Percentiles rank a stretch among this genome's conserved stretches.
These are phyloP conservation scores for Fraxinus ornus DNA, from an alignment of 305 asterid genomes.

Conservation along the genomic window DNA sequence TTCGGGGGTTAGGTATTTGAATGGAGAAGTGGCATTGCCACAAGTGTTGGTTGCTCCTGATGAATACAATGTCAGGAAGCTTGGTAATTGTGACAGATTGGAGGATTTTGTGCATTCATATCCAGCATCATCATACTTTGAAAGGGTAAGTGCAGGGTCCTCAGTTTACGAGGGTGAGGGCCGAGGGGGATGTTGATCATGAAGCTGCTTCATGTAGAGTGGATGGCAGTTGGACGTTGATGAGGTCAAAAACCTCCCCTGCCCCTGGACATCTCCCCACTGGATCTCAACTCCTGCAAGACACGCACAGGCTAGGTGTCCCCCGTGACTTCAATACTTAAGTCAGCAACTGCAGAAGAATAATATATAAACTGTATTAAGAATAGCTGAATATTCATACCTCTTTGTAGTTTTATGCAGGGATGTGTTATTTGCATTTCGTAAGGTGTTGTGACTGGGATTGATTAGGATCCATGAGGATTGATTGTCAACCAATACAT, in stretches of 20 bases:
- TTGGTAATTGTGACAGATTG: constrained; percentile 18
- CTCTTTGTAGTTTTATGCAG: background rate
- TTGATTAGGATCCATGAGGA: background rate
- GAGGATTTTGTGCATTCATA: constrained; percentile 42
- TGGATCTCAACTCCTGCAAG: background rate
- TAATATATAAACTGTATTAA: background rate
- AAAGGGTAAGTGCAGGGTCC: constrained; percentile 45
- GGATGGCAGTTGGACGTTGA: background rate
- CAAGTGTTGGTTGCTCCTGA: constrained; percentile 19
- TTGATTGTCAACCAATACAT: background rate
- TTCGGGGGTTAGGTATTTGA: constrained; percentile 30
- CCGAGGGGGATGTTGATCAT: constrained; percentile 34
- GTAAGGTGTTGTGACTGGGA: background rate
- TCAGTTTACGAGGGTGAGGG: constrained; percentile 16
- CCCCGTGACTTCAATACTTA: background rate
- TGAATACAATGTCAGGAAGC: constrained; percentile 27
- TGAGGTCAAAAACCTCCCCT: background rate
- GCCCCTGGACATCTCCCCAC: background rate
- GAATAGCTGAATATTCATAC: background rate
- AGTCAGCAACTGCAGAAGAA: background rate
- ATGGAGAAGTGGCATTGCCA: constrained; percentile 32
- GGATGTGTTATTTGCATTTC: background rate
- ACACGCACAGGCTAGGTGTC: background rate
- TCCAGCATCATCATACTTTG: constrained; percentile 43
- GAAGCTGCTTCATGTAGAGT: constrained; percentile 33